Conservation (phyloP, 1,284 basidiomycete species). For the Malassezia nana region DNA sequence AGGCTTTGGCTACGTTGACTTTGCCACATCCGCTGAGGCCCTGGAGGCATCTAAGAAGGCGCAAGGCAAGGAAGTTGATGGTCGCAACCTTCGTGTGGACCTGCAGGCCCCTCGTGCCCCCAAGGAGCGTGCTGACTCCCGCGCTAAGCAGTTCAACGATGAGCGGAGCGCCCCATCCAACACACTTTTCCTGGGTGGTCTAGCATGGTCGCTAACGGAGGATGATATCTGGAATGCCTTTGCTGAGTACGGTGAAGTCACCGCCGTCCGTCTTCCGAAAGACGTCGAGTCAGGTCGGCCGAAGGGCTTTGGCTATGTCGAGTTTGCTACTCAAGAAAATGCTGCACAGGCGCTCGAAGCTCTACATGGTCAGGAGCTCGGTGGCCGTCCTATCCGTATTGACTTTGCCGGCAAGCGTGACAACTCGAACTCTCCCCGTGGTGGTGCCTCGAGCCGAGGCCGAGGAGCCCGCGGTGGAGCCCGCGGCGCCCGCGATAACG, state of each 20-base stretch:
- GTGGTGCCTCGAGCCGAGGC: slow-evolving; percentile 49
- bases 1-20: slow-evolving; percentile 87
- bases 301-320: slow-evolving; percentile 96
- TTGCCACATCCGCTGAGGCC: slow-evolving; percentile 52
- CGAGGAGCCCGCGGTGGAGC: slow-evolving; percentile 31
- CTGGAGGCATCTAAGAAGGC: slow-evolving; percentile 61
- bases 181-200: slow-evolving; percentile 81
- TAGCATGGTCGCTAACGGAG: slow-evolving; percentile 71
- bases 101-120: slow-evolving; percentile 58
- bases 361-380: slow-evolving; percentile 66
- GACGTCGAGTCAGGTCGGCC: slow-evolving; percentile 80
- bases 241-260: slow-evolving; percentile 76
- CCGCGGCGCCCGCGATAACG: slow-evolving; percentile 29
- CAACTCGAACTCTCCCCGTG: slow-evolving; percentile 53
- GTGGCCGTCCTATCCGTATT: slow-evolving; percentile 69
- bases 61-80: slow-evolving; percentile 78
- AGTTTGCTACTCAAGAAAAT: slow-evolving; percentile 70
- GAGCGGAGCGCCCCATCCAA: slow-evolving; percentile 58
- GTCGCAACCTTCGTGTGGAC: slow-evolving; percentile 78
- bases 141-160: slow-evolving; percentile 62
- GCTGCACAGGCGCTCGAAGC: slow-evolving; percentile 70
- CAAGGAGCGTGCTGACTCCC: slow-evolving; percentile 59
- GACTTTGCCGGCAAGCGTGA: slow-evolving; percentile 65
- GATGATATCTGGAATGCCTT: slow-evolving; percentile 86
- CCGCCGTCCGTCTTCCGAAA: slow-evolving; percentile 80